phyloP scores from a whole-genome alignment of 202 grass and related monocot species.

The Sporobolus alterniflorus region DNA sequence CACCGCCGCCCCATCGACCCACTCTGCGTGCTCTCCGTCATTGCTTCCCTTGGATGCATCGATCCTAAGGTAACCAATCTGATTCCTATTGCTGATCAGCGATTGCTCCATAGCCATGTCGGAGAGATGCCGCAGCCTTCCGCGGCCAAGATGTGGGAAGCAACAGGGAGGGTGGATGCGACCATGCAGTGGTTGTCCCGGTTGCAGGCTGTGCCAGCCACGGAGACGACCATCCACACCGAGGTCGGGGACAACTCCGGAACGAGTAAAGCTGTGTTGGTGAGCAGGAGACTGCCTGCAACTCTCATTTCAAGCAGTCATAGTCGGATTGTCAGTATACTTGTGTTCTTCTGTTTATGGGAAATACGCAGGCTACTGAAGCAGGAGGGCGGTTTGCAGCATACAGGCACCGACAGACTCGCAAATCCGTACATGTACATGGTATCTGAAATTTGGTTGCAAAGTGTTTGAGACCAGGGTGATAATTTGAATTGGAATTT shows the following conservation, averaged over 20 bases:
- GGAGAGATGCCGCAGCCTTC: constrained; percentile 13
- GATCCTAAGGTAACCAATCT: constrained; percentile 35
- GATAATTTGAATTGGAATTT: not conserved
- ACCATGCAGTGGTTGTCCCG: constrained; percentile 55
- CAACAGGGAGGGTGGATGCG: constrained; percentile 4
- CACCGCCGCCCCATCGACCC: constrained; percentile 34
- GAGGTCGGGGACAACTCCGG: constrained; percentile 40
- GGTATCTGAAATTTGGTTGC: constrained; percentile 32
- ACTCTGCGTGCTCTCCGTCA: constrained; percentile 49
- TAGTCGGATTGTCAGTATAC: not conserved
- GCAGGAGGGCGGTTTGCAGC: constrained; percentile 43
- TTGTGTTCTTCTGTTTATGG: not conserved
- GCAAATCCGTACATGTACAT: constrained; percentile 52
- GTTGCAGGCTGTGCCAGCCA: constrained; percentile 14
- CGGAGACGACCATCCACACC: constrained; percentile 52
- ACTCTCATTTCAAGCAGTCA: not conserved
- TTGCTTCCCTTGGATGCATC: constrained; percentile 52
- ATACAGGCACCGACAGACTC: constrained; percentile 30
- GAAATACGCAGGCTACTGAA: constrained; percentile 44
- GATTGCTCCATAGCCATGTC: constrained; percentile 50
- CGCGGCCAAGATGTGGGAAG: not conserved
- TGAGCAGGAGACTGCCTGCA: constrained; percentile 2
- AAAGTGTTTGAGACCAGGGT: not conserved
- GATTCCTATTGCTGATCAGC: not conserved
- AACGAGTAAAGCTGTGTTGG: constrained; percentile 56